Evolutionary conservation across 2,329 filamentous ascomycete species (phyloP).

Genomic region (Sarocladium strictum): DNA sequence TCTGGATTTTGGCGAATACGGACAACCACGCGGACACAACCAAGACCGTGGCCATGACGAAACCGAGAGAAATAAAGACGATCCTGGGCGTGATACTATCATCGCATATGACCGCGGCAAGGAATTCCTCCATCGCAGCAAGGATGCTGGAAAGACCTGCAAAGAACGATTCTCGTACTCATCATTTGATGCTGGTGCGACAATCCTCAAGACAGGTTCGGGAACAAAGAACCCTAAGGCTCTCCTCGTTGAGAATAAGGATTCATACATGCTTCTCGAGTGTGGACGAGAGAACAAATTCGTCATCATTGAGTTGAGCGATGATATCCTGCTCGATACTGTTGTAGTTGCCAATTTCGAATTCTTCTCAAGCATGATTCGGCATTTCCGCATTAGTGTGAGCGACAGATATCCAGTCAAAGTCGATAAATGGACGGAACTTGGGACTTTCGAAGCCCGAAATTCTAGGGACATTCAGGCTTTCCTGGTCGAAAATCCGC

Average conservation of each 20-base stretch:
- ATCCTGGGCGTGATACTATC: slow-evolving; percentile 18
- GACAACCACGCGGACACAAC: slow-evolving; percentile 24
- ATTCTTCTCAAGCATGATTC: slow-evolving; percentile 97
- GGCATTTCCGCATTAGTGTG: slow-evolving; percentile 83
- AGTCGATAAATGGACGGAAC: slow-evolving; percentile 79
- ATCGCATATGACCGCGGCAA: slow-evolving; percentile 42
- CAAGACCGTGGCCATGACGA: slow-evolving; percentile 16
- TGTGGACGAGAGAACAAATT: slow-evolving; percentile 87
- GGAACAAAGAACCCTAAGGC: slow-evolving; percentile 84
- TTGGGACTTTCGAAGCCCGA: slow-evolving; percentile 83
- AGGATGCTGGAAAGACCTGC: slow-evolving; percentile 94
- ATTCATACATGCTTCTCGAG: slow-evolving; percentile 95
- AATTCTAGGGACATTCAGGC: slow-evolving; percentile 93
- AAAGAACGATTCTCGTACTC: slow-evolving; percentile 98
- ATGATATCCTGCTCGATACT: slow-evolving; percentile 82
- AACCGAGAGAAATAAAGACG: slow-evolving; percentile 12
- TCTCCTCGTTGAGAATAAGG: slow-evolving; percentile 92
- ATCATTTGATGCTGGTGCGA: slow-evolving; percentile 94
- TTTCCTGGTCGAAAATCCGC: slow-evolving; percentile 87
- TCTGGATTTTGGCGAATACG: slow-evolving; percentile 45
- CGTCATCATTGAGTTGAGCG: slow-evolving; percentile 88
- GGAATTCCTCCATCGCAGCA: slow-evolving; percentile 61
- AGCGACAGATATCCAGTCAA: slow-evolving; percentile 95
- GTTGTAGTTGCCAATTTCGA: slow-evolving; percentile 98
- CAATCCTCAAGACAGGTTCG: slow-evolving; percentile 80